Evolutionary conservation across 208 protist genomes (phyloP), one percentile per base, ranked within the genome.

Genomic region (Leishmania turanica): DNA sequence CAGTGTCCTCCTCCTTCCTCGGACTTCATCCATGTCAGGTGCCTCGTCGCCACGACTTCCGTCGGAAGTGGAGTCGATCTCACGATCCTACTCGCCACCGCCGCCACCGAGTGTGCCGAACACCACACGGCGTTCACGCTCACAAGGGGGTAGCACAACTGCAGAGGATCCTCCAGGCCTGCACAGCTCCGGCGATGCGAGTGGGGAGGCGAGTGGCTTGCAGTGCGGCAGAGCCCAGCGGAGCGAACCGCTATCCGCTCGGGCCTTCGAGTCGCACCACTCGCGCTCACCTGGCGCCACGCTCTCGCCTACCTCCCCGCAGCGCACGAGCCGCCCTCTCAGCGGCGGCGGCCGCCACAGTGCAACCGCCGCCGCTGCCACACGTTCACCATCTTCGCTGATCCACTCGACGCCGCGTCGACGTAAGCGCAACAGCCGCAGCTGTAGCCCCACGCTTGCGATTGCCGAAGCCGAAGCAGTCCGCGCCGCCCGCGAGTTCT

Each of bases 401-500:
- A 73, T 17, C 51, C 27, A 8, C 17, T 53, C 78, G 27, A 19
- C 68, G 40, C 51, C 66, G 21, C 74, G 37, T 51, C 74, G 56
- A n/a, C 19, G 27, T 45, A 54, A 8, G 27, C 65, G 17, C 34
- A 40, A 58, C 54, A 27, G 11, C 75, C 56, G 51, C 83, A 62
- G 31, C 27, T 66, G 58, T 64, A 77, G 47, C 68, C 66, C 60
- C 51, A 75, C 78, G 34, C 13, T 79, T 27, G 51, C 21, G 31
- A 78, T 76, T n/a, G 73, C 82, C 0, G 77, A 81, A 6, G 77
- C 78, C 13, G 74, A 82, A 49, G 79, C 77, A 9, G 82, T 88
- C 2, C 81, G 80, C 27, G 82, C 72, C 31, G 84, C 85, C 24
- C 51, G 49, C 8, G 84, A 87, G 45, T 92, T 87, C 76, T 86